Evolutionary conservation across 305 asterid genomes (phyloP), one percentile per base, ranked within the genome.

Genomic region (Fraxinus xanthoxyloides): DNA sequence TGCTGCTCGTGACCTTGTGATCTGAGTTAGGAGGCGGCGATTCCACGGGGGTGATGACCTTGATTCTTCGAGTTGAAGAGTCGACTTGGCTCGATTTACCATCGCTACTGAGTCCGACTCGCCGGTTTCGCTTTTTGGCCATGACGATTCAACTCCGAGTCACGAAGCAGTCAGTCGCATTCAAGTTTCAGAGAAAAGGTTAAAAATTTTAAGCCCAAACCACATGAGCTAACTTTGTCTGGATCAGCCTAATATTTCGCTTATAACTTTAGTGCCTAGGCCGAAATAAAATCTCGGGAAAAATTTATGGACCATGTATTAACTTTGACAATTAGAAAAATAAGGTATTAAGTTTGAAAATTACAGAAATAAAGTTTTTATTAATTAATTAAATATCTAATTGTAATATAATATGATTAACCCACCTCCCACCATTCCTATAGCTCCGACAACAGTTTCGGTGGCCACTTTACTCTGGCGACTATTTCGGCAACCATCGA

Each of bases 91-190:
- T 78, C 77, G 83, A 54, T 35, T 35, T 79, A 24, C 19, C 75
- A 51, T 24, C 83, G 74, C 79, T 19, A 69, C 80, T 69, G 67
- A 13, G 23, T 28, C 76, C 88, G 31, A 76, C 75, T 59, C 89
- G 90, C 34, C 90, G 89, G 21, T 70, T 89, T 83, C 90, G 85
- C 87, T 56, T 84, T 82, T 82, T 89, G 43, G 90, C 93, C 90
- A 87, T 89, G 77, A 24, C 86, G 82, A 7, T 78, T 59, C 51
- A 78, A 59, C 79, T 54, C 59, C 77, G 48, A 10, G 12, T 51
- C 36, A 5, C 26, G 38, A 77, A 54, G 38, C 76, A 23, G 69
- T 24, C 40, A 23, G 82, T 34, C 34, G 30, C 30, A 35, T 46
- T 65, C 36, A 28, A 10, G 74, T 67, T 9, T 3, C 17, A 46